phyloP scores from a whole-genome alignment of 257 asterid genomes.

The Datura wrightii region DNA sequence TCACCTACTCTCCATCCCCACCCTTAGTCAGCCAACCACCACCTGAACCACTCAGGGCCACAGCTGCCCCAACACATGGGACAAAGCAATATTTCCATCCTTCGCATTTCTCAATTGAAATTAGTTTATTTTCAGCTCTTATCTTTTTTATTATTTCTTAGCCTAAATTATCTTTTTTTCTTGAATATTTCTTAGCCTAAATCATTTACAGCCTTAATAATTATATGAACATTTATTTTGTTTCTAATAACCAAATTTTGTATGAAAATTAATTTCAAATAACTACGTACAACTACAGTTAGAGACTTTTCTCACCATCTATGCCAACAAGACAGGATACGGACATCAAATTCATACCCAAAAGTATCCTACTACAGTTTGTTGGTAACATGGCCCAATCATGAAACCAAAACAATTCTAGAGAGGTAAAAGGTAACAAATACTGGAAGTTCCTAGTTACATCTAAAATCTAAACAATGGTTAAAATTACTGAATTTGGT shows the following conservation, averaged over 20 bases:
- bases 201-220: not conserved
- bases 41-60: not conserved
- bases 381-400: not conserved
- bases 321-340: not conserved
- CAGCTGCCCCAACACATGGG: not conserved
- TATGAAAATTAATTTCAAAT: not conserved
- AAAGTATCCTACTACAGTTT: not conserved
- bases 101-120: not conserved
- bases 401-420: not conserved
- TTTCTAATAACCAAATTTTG: not conserved
- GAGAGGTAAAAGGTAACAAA: not conserved
- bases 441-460: not conserved
- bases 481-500: not conserved
- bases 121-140: not conserved
- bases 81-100: not conserved
- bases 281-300: not conserved
- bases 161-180: too few species aligned
- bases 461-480: not conserved
- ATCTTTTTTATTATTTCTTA: not conserved
- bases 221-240: not conserved
- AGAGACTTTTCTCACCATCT: not conserved
- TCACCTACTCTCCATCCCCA: not conserved
- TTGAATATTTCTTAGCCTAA: not conserved
- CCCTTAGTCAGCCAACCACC: not conserved
- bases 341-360: not conserved